Percentiles rank a stretch among this genome's conserved stretches.
These are phyloP conservation scores for Coffea canephora DNA, from an alignment of 257 asterid species.

Conservation along the genomic window DNA sequence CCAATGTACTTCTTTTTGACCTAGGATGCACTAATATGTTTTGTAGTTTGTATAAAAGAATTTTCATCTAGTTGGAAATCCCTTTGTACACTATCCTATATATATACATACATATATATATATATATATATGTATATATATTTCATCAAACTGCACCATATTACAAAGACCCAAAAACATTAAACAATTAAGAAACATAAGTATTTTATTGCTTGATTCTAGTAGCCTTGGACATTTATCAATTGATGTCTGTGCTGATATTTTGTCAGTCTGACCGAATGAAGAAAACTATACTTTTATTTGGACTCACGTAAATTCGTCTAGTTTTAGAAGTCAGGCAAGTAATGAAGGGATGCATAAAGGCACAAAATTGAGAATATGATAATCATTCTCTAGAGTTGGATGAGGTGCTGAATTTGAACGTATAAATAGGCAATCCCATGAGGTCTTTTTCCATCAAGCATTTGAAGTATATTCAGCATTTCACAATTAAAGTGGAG, in stretches of 20 bases:
- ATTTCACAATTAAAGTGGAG: not conserved
- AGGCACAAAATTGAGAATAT: not conserved
- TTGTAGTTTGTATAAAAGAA: not conserved
- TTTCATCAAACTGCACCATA: not conserved
- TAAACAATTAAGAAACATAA: not conserved
- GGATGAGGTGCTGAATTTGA: not conserved
- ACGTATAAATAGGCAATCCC: slow-evolving; percentile 4
- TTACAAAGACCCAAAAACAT: not conserved
- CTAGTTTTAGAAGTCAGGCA: not conserved
- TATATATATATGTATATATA: too few species aligned
- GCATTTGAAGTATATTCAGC: not conserved
- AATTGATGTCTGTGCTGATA: not conserved
- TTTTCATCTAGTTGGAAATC: not conserved
- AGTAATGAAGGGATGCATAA: not conserved
- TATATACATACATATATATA: too few species aligned
- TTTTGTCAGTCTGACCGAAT: not conserved
- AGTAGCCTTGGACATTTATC: not conserved
- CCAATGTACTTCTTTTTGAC: not conserved
- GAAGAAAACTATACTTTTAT: not conserved
- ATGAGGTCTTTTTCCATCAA: not conserved
- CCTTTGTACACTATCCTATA: not conserved
- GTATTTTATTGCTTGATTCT: not conserved
- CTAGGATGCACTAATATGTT: not conserved
- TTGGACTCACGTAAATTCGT: not conserved
- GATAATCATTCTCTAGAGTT: not conserved